Base-by-base conservation (phyloP, 441 rosid species). In the Brassica hybrid region DNA sequence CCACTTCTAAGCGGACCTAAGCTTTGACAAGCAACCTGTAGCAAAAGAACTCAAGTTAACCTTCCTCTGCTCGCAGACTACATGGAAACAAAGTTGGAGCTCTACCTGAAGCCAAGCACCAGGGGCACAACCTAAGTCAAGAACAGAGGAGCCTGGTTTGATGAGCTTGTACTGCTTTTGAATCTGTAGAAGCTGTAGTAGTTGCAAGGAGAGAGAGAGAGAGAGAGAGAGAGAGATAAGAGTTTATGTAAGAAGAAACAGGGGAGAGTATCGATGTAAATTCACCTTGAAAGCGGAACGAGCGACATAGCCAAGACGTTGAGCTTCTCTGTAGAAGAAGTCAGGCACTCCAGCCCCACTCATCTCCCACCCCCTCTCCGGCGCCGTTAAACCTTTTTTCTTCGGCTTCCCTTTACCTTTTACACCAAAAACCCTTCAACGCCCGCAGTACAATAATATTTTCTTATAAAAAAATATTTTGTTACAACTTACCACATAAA, bases 31-130 rank as follows among this genome's bases (percentile, higher is more conserved):
- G 99, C 98, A 74, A 91, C 97, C 98, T 95, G 80, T n/a, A 68
- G 36, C 11, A 67, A 71, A 23, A 7, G 67, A 38, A 59, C 3
- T 69, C 73, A 65, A 50, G 62, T 8, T 70, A 75, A 65, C 67
- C 1, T 2, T 58, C 43, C 19, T 45, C 52, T 6, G 27, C 12
- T 32, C 19, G 2, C 48, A 72, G 45, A 69, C 57, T 7, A 25
- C 67, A 18, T 18, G 78, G 17, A 58, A 74, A 61, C 18, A 65
- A 65, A 4, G 4, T 54, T 11, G 54, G 6, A 27, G 41, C 5
- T 34, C 27, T 34, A 94, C 98, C 94, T 95, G 98, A 74, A 95
- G 99, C 99, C 99, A 95, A 68, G 99, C 98, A 84, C 98, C 99
- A 61, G 98, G 98, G 62, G 99, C 99, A 65, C 98, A 95, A 21